A percentile compares a stretch with the other conserved stretches of the same genome.
These are phyloP conservation scores for Auriscalpium vulgare DNA, from an alignment of 768 basidiomycete genomes.

Conservation along the genomic window DNA sequence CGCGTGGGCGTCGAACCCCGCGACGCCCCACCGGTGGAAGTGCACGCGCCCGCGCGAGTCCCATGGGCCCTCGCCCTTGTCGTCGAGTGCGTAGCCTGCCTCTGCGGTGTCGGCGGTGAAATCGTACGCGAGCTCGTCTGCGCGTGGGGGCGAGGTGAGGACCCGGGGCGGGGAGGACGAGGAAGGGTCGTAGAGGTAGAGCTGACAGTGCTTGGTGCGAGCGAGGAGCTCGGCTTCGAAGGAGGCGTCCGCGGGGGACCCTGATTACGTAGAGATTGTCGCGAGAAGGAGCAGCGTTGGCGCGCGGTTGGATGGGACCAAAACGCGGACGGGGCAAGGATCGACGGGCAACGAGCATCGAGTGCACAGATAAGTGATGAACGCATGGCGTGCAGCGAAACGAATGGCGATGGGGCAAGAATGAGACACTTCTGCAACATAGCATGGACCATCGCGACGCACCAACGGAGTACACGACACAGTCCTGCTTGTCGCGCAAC, in stretches of 20 bases:
- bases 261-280: constrained; percentile 11
- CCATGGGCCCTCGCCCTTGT: constrained; percentile 27
- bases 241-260: constrained; percentile 53
- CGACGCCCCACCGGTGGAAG: constrained; percentile 35
- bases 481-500: constrained; percentile 43
- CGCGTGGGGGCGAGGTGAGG: constrained; percentile 1
- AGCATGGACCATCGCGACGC: background rate
- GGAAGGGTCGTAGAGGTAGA: constrained; percentile 52
- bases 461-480: constrained; percentile 60
- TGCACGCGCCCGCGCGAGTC: constrained; percentile 28
- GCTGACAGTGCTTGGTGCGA: constrained; percentile 37
- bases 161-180: constrained; percentile 10
- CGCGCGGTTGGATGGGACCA: background rate
- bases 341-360: too few relatives aligned
- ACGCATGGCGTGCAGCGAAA: too few relatives aligned
- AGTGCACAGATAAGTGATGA: too few relatives aligned
- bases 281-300: background rate
- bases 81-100: background rate
- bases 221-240: constrained; percentile 54
- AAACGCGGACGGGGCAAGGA: too few relatives aligned
- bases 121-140: constrained; percentile 16
- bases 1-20: constrained; percentile 28
- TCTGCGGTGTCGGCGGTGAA: background rate
- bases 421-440: too few relatives aligned
- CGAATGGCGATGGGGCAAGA: too few relatives aligned